Percentiles rank a stretch among this genome's conserved stretches.
phyloP scores from a whole-genome alignment of 306 rosid species.

The Cicer pinnatifidum region DNA sequence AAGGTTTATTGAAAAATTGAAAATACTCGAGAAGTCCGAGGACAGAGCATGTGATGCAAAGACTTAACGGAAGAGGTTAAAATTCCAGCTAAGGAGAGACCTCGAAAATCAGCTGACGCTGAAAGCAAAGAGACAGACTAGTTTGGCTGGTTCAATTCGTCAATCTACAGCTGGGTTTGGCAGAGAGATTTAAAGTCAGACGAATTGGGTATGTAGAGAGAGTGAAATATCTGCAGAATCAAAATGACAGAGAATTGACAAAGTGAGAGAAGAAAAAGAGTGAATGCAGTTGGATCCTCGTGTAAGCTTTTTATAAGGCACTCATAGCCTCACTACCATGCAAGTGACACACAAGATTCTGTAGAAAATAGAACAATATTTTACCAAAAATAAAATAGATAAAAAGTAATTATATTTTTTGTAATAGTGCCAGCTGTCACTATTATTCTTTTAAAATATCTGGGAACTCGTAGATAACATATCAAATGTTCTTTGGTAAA shows the following conservation, averaged over 20 bases:
- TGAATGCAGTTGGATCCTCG: slow-evolving; percentile 56
- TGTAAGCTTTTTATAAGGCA: slow-evolving; percentile 63
- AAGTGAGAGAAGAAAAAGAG: slow-evolving; percentile 52
- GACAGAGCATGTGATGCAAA: slow-evolving; percentile 29
- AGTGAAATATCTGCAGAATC: slow-evolving; percentile 57
- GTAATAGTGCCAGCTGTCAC: too few relatives aligned
- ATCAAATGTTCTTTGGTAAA: too few relatives aligned
- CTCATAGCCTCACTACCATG: slow-evolving; percentile 62
- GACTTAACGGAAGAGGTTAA: slow-evolving; percentile 28
- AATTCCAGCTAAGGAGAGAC: slow-evolving; percentile 35
- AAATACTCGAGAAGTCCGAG: slow-evolving; percentile 33
- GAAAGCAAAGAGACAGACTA: slow-evolving; percentile 42
- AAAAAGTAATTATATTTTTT: not conserved
- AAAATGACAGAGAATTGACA: slow-evolving; percentile 58
- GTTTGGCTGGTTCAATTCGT: slow-evolving; percentile 40
- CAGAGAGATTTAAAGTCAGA: slow-evolving; percentile 31
- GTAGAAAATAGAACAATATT: slow-evolving; percentile 45
- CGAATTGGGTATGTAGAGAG: slow-evolving; percentile 41
- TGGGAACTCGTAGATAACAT: too few relatives aligned
- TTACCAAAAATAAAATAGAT: slow-evolving; percentile 21
- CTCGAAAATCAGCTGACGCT: slow-evolving; percentile 36
- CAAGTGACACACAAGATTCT: slow-evolving; percentile 54
- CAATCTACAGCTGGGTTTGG: slow-evolving; percentile 39
- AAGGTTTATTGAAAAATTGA: not conserved
- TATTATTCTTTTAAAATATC: too few relatives aligned